Conservation (phyloP, 495 filamentous ascomycete species). For the Lindgomyces ingoldianus region DNA sequence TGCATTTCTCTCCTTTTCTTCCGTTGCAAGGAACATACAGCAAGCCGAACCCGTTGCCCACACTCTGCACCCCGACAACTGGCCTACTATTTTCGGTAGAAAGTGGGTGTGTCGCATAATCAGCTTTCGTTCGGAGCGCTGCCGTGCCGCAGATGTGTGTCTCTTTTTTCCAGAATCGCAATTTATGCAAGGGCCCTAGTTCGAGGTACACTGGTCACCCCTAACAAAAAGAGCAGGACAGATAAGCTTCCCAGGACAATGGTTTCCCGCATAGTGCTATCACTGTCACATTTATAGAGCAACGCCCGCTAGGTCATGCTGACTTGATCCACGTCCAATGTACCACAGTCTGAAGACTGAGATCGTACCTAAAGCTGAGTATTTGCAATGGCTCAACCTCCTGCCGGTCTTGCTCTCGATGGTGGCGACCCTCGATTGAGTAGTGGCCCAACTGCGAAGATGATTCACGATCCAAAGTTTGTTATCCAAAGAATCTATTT, state of each 20-base stretch:
- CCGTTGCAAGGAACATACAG: neutral
- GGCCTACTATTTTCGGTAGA: neutral
- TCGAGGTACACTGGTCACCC: neutral
- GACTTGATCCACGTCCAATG: too few species aligned
- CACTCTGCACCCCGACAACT: neutral
- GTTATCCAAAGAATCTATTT: neutral
- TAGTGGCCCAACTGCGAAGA: slow-evolving; percentile 2
- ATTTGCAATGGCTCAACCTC: slow-evolving; percentile 18
- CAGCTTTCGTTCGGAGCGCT: neutral
- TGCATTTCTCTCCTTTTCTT: neutral
- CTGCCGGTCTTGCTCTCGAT: slow-evolving; percentile 12
- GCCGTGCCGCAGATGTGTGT: neutral
- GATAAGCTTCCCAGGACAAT: neutral
- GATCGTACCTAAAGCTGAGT: too few species aligned
- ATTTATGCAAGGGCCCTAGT: neutral
- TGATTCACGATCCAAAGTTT: slow-evolving; percentile 11
- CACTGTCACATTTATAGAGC: too few species aligned
- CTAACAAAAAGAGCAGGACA: neutral
- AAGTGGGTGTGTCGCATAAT: neutral
- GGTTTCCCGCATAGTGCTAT: neutral
- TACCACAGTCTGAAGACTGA: too few species aligned
- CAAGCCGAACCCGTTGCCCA: neutral
- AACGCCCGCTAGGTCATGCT: too few species aligned
- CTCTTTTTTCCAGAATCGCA: neutral
- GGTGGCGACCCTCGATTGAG: slow-evolving; percentile 12